A percentile compares a stretch with the other conserved stretches of the same genome.
These are phyloP conservation scores for Sphagnum fallax DNA, from an alignment of 228 moss, liverwort and hornwort species.

Conservation along the genomic window DNA sequence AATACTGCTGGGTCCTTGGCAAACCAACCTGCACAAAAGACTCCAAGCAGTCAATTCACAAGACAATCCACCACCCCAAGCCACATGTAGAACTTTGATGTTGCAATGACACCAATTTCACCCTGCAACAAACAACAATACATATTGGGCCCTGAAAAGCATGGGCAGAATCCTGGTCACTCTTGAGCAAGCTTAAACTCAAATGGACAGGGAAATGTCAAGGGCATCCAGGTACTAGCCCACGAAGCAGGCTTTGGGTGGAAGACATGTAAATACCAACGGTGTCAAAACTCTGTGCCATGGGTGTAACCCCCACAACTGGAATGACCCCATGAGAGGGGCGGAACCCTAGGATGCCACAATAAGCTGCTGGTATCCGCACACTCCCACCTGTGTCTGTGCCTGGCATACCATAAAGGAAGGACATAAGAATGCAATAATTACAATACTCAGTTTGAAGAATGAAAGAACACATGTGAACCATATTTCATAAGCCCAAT, in stretches of 20 bases:
- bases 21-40: conserved; percentile 71
- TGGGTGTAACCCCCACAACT: conserved; percentile 57
- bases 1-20: conserved; percentile 78
- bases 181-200: too few relatives aligned
- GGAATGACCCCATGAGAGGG: conserved; percentile 90
- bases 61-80: too few relatives aligned
- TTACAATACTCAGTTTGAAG: neutral
- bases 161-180: too few relatives aligned
- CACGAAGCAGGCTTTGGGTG: too few relatives aligned
- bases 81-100: too few relatives aligned
- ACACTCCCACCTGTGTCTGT: conserved; percentile 95
- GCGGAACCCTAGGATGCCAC: conserved; percentile 92
- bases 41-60: neutral
- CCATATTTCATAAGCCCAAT: neutral
- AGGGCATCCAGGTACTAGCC: too few relatives aligned
- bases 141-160: too few relatives aligned
- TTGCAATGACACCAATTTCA: too few relatives aligned
- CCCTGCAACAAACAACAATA: too few relatives aligned
- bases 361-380: conserved; percentile 79
- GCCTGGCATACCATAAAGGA: conserved; percentile 36
- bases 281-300: conserved; percentile 95
- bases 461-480: neutral
- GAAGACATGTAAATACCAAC: conserved; percentile 48
- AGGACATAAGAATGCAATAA: neutral
- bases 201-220: too few relatives aligned